Evolutionary conservation across 169 alveolate genomes (phyloP).

Genomic region (Plasmodium vivax): DNA sequence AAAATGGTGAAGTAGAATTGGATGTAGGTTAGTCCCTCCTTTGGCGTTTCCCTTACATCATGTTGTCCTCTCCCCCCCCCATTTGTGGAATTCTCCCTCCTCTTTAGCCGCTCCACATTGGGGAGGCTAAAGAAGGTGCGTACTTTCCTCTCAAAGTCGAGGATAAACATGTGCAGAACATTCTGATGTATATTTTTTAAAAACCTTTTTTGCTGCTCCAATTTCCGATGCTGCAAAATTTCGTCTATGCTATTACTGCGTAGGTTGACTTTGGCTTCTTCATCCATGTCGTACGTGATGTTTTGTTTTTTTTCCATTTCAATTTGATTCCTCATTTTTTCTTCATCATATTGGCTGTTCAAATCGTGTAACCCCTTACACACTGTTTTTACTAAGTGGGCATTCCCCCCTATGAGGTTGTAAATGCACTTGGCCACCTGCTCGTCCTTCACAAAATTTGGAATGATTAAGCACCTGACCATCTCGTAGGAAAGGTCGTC

Average conservation of each 20-base stretch:
- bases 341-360: constrained; percentile 9
- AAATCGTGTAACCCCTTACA: constrained; percentile 29
- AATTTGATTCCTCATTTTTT: constrained; percentile 12
- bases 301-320: constrained; percentile 33
- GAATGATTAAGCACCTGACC: constrained; percentile 28
- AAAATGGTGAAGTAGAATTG: constrained; percentile 53
- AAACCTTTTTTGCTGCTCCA: constrained; percentile 27
- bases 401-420: constrained; percentile 36
- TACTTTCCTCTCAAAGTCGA: constrained; percentile 33
- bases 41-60: background rate
- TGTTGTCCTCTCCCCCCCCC: background rate
- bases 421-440: constrained; percentile 30
- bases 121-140: constrained; percentile 30
- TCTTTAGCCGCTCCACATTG: constrained; percentile 13
- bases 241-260: constrained; percentile 20
- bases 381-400: constrained; percentile 4
- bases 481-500: constrained; percentile 43
- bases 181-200: constrained; percentile 52
- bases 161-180: constrained; percentile 26
- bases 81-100: background rate
- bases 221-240: constrained; percentile 13
- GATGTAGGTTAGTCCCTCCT: constrained; percentile 13
- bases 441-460: constrained; percentile 17
- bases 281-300: constrained; percentile 61
- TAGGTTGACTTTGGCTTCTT: background rate